Evolutionary conservation across 225 moss, liverwort and hornwort species (phyloP).

Genomic region (Polytrichum formosum): DNA sequence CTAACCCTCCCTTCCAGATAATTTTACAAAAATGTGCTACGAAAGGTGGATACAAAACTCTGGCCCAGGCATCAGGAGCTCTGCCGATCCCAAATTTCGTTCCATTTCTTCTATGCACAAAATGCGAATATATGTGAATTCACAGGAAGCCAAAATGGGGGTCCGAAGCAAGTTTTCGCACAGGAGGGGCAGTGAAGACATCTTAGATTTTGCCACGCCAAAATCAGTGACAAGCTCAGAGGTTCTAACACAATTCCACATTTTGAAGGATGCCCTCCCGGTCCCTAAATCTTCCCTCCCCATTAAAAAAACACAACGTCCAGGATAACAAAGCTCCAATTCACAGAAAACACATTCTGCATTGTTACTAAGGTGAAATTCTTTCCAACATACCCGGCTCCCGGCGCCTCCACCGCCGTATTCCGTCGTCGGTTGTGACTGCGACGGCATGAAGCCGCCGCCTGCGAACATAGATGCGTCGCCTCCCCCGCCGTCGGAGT

Average conservation of each 20-base stretch:
- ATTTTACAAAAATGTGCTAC: too few relatives aligned
- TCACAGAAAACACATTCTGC: neutral
- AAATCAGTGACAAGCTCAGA: too few relatives aligned
- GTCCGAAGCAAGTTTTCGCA: too few relatives aligned
- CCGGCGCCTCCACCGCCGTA: neutral
- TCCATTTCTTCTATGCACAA: too few relatives aligned
- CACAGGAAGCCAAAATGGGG: too few relatives aligned
- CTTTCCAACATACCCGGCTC: neutral
- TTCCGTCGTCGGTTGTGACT: neutral
- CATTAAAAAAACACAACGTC: neutral
- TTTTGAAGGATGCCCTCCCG: neutral
- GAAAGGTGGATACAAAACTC: too few relatives aligned
- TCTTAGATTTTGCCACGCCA: neutral
- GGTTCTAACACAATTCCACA: neutral
- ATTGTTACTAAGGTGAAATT: neutral
- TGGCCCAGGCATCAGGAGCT: too few relatives aligned
- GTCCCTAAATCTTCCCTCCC: neutral
- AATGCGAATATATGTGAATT: too few relatives aligned
- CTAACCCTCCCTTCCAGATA: too few relatives aligned
- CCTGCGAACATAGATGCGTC: neutral
- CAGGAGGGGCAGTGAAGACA: too few relatives aligned
- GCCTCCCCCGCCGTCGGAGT: neutral
- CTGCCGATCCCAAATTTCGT: too few relatives aligned
- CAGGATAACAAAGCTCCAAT: neutral
- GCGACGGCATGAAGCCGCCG: constrained; percentile 1